A percentile compares a stretch with the other conserved stretches of the same genome.
Evolutionary conservation across 257 asterid genomes (phyloP).

Genomic region (Verbascum thapsus): DNA sequence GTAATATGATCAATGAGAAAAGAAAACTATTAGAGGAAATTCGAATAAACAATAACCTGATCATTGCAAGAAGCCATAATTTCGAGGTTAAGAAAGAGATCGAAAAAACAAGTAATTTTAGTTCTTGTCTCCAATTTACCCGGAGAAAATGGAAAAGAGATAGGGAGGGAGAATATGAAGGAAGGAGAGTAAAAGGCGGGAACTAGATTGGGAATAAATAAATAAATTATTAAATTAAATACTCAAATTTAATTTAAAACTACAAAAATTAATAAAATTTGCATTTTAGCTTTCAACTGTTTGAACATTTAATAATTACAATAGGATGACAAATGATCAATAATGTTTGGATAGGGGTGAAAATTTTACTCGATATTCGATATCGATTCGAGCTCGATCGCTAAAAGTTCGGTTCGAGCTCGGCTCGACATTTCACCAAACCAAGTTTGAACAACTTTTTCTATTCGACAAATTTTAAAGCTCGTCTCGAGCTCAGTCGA

Average conservation of each 20-base stretch:
- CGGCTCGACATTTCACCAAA: no score
- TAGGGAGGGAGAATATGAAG: constrained; percentile 28
- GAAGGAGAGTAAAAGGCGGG: constrained; percentile 34
- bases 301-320: no score
- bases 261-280: not conserved
- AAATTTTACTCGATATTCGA: no score
- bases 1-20: constrained; percentile 9
- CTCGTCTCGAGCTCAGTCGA: no score
- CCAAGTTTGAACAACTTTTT: no score
- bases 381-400: no score
- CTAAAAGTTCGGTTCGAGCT: no score
- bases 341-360: no score
- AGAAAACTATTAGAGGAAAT: not conserved
- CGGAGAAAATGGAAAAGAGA: constrained; percentile 48
- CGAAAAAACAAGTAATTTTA: constrained; percentile 30
- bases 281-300: not conserved
- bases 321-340: no score
- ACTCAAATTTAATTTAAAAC: no score
- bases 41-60: constrained; percentile 18
- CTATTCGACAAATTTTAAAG: no score
- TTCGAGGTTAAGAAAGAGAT: constrained; percentile 24
- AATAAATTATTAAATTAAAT: no score
- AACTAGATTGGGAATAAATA: constrained; percentile 8
- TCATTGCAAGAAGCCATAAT: constrained; percentile 38
- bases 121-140: constrained; percentile 22